Percentiles rank a stretch among this genome's conserved stretches.
phyloP scores from a whole-genome alignment of 2,329 filamentous ascomycete species.

The Arthrobotrys musiformis region DNA sequence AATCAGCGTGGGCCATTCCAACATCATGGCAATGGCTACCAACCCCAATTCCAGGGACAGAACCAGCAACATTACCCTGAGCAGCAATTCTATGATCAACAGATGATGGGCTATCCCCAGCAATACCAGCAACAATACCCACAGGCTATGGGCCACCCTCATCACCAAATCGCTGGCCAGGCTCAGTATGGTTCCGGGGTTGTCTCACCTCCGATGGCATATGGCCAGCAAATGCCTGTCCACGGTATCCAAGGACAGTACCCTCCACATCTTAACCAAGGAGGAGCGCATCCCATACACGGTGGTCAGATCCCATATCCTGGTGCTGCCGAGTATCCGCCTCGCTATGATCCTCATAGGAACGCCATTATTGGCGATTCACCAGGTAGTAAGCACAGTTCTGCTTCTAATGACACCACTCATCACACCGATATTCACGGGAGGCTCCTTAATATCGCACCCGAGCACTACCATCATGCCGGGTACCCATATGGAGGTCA shows the following conservation, averaged over 20 bases:
- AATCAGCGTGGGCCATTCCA: conserved; percentile 33
- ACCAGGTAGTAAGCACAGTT: conserved; percentile 32
- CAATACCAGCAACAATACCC: conserved; percentile 35
- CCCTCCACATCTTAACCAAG: not conserved
- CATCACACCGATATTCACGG: not conserved
- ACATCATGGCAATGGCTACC: conserved; percentile 20
- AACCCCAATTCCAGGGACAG: conserved; percentile 18
- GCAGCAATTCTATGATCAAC: conserved; percentile 33
- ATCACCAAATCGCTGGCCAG: conserved; percentile 24
- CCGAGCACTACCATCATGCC: conserved; percentile 21
- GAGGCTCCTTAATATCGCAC: not conserved
- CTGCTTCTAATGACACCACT: conserved; percentile 24
- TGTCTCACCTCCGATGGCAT: conserved; percentile 34
- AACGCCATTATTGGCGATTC: conserved; percentile 19
- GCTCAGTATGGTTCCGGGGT: conserved; percentile 29
- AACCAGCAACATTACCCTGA: conserved; percentile 17
- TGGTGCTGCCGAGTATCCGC: conserved; percentile 6
- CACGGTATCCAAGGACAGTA: conserved; percentile 29
- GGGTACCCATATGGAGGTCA: conserved; percentile 6
- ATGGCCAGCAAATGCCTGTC: conserved; percentile 22
- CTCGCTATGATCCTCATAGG: conserved; percentile 21
- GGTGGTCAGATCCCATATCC: conserved; percentile 14
- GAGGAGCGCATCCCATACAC: conserved; percentile 2
- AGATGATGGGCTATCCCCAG: conserved; percentile 44
- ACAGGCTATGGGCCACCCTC: conserved; percentile 3